Conservation (phyloP, 2,329 filamentous ascomycete species). For the Onygena corvina region DNA sequence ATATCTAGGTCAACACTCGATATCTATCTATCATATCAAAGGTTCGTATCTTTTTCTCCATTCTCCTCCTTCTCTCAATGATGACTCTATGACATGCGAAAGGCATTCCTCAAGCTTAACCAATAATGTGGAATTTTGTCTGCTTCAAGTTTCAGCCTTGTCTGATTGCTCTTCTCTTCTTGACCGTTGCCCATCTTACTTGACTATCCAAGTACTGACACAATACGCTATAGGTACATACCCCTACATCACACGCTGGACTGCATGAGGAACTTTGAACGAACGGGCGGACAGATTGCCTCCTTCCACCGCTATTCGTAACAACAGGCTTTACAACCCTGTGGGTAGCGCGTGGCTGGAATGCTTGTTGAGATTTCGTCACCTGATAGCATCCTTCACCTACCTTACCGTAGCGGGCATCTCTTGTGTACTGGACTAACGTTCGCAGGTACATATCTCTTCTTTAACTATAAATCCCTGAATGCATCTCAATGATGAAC, state of each 20-base stretch:
- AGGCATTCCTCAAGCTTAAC: conserved; percentile 59
- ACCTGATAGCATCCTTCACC: conserved; percentile 39
- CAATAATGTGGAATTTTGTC: conserved; percentile 51
- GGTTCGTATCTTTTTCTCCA: conserved; percentile 26
- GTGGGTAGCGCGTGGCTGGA: conserved; percentile 41
- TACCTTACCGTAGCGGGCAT: neutral
- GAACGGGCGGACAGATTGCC: conserved; percentile 57
- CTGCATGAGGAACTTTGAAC: conserved; percentile 52
- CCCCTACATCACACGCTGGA: conserved; percentile 9
- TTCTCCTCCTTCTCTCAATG: conserved; percentile 34
- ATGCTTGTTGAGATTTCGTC: conserved; percentile 59
- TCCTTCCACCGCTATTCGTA: conserved; percentile 40
- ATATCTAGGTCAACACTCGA: neutral
- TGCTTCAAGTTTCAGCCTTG: conserved; percentile 57
- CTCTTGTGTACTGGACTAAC: conserved; percentile 9
- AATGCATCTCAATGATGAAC: conserved; percentile 48
- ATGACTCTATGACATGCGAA: conserved; percentile 51
- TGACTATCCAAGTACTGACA: conserved; percentile 21
- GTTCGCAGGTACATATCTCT: conserved; percentile 11
- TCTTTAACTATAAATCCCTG: conserved; percentile 9
- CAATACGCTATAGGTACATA: conserved; percentile 8
- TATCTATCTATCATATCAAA: conserved; percentile 25
- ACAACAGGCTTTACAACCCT: conserved; percentile 51
- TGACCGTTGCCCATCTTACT: conserved; percentile 10
- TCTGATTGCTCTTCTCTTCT: conserved; percentile 39